Conservation (phyloP, 495 filamentous ascomycete species). For the Podospora anserina region DNA sequence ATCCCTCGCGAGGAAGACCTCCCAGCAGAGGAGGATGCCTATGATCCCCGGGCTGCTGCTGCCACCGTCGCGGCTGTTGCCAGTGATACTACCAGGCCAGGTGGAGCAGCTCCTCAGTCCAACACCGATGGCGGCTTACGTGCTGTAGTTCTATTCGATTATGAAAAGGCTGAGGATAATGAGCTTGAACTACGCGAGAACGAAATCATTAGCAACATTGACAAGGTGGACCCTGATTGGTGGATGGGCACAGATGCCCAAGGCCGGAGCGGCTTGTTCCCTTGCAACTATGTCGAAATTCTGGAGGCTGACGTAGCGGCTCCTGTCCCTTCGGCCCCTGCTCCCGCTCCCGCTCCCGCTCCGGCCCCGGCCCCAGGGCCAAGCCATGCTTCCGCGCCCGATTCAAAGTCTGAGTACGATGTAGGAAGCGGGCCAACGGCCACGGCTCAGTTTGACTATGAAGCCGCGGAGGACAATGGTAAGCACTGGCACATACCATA, state of each 20-base stretch:
- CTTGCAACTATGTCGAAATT: slow-evolving; percentile 93
- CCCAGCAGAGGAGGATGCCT: slow-evolving; percentile 57
- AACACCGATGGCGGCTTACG: slow-evolving; percentile 52
- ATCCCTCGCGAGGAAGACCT: slow-evolving; percentile 62
- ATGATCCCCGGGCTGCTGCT: slow-evolving; percentile 63
- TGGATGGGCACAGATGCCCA: slow-evolving; percentile 85
- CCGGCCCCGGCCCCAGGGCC: slow-evolving; percentile 35
- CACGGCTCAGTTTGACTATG: slow-evolving; percentile 90
- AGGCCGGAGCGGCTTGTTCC: slow-evolving; percentile 87
- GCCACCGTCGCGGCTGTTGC: slow-evolving; percentile 45
- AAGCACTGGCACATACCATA: slow-evolving; percentile 17
- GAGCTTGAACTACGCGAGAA: slow-evolving; percentile 90
- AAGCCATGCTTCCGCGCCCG: slow-evolving; percentile 18
- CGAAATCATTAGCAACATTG: slow-evolving; percentile 87
- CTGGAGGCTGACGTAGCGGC: slow-evolving; percentile 54
- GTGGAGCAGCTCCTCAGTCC: slow-evolving; percentile 18
- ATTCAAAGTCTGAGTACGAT: slow-evolving; percentile 29
- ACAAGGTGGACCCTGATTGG: slow-evolving; percentile 97
- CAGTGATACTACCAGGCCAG: slow-evolving; percentile 2
- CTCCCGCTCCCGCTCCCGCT: slow-evolving; percentile 27
- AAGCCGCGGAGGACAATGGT: slow-evolving; percentile 94
- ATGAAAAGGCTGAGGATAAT: slow-evolving; percentile 96
- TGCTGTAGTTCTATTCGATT: slow-evolving; percentile 87
- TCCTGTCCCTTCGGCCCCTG: slow-evolving; percentile 29
- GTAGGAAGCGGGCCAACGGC: slow-evolving; percentile 59